Percentiles rank a stretch among this genome's conserved stretches.
These are phyloP conservation scores for Clonostachys solani DNA, from an alignment of 2,329 filamentous ascomycete genomes.

Conservation along the genomic window DNA sequence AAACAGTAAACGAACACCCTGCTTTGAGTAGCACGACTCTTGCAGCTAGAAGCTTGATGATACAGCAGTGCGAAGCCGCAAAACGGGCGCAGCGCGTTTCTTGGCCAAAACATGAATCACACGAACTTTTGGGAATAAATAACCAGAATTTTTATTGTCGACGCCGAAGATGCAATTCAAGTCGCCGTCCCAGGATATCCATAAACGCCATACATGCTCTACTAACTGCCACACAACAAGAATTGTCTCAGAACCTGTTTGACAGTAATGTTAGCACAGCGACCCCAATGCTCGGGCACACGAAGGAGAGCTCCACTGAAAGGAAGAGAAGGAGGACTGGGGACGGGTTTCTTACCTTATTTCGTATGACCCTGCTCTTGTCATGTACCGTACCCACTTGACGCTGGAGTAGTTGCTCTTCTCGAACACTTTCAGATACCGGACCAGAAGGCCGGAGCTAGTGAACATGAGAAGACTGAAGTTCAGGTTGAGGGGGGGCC, in stretches of 20 bases:
- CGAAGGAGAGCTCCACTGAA: neutral
- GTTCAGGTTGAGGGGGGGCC: slow-evolving; percentile 85
- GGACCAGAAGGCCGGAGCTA: slow-evolving; percentile 83
- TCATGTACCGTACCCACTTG: slow-evolving; percentile 99
- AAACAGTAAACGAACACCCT: no score
- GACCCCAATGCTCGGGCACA: neutral
- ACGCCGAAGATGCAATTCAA: neutral
- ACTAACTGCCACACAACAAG: neutral
- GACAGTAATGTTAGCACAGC: neutral
- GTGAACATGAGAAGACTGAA: slow-evolving; percentile 99
- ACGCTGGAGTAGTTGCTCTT: slow-evolving; percentile 99
- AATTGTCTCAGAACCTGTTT: neutral
- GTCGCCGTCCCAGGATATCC: neutral
- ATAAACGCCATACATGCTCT: slow-evolving; percentile 2
- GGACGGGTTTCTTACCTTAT: slow-evolving; percentile 58
- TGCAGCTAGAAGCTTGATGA: neutral
- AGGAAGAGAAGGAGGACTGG: neutral
- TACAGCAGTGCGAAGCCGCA: neutral
- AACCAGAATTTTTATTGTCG: neutral
- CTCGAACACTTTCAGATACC: slow-evolving; percentile 98
- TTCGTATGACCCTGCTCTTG: slow-evolving; percentile 93
- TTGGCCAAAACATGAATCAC: no score
- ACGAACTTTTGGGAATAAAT: no score
- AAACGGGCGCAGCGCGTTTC: no score
- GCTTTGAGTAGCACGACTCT: neutral